These are phyloP conservation scores for Aspergillus jensenii DNA, from an alignment of 2,329 filamentous ascomycete species.

Conservation along the genomic window DNA sequence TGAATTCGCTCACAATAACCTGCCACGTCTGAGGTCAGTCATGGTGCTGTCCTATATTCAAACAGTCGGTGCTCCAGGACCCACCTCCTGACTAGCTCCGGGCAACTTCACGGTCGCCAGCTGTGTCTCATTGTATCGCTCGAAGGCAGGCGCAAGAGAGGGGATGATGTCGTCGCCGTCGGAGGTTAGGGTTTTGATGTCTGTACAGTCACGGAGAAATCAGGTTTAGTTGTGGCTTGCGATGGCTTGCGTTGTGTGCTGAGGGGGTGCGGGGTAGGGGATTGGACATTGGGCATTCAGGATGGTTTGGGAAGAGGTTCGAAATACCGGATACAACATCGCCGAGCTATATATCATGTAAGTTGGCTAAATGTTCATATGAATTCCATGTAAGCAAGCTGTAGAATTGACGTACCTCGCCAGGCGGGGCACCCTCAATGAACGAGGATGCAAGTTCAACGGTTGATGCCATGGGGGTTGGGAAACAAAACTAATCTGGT, in stretches of 20 bases:
- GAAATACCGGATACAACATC: conserved; percentile 79
- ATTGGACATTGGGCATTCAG: background rate
- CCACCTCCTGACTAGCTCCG: conserved; percentile 74
- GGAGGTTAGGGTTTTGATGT: conserved; percentile 82
- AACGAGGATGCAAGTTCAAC: conserved; percentile 74
- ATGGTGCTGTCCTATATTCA: background rate
- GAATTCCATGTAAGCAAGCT: background rate
- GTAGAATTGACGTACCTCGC: conserved; percentile 68
- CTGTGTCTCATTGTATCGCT: conserved; percentile 96
- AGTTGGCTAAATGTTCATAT: conserved; percentile 15
- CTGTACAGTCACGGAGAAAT: conserved; percentile 46
- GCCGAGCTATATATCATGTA: conserved; percentile 61
- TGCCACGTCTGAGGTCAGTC: conserved; percentile 30
- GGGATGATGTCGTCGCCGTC: conserved; percentile 67
- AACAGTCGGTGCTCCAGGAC: conserved; percentile 15
- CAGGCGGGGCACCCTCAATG: conserved; percentile 89
- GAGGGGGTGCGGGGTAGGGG: conserved; percentile 8
- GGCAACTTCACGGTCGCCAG: conserved; percentile 86
- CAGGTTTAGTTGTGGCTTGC: conserved; percentile 17
- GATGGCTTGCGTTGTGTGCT: conserved; percentile 11
- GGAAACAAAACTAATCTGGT: background rate
- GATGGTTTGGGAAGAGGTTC: background rate
- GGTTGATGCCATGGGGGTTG: conserved; percentile 42
- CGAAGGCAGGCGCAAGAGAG: conserved; percentile 77
- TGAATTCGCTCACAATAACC: conserved; percentile 82